Evolutionary conservation across 2,329 filamentous ascomycete species (phyloP).

Genomic region (Fusarium sp.): DNA sequence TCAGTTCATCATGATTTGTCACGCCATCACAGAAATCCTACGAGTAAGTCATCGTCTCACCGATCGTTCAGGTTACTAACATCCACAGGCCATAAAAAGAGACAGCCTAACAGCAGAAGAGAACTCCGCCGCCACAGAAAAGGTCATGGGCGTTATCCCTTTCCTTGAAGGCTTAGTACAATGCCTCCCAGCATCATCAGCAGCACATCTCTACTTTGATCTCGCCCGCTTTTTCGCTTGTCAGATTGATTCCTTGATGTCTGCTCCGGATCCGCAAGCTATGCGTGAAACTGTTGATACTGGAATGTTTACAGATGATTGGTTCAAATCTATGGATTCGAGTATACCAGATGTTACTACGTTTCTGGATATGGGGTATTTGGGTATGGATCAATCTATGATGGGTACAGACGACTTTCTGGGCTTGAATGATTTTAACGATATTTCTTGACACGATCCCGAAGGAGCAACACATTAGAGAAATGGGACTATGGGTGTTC

Average conservation of each 20-base stretch:
- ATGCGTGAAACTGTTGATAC: constrained; percentile 16
- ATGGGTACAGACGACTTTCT: constrained; percentile 1
- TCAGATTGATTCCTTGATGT: constrained; percentile 15
- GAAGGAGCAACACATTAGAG: too few species aligned
- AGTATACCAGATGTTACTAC: constrained; percentile 10
- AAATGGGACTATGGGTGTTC: too few species aligned
- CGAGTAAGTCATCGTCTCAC: neutral
- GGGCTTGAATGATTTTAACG: neutral
- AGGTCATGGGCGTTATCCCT: constrained; percentile 8
- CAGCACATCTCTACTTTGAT: constrained; percentile 18
- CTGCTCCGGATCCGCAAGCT: constrained; percentile 1
- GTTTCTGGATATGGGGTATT: constrained; percentile 19
- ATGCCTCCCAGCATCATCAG: constrained; percentile 5
- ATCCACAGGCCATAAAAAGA: constrained; percentile 13
- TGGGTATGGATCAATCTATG: constrained; percentile 21
- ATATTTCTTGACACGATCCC: neutral
- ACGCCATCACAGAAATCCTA: constrained; percentile 6
- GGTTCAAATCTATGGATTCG: constrained; percentile 24
- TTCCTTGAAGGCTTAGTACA: constrained; percentile 21
- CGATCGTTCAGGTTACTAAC: rapidly evolving
- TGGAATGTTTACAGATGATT: constrained; percentile 24
- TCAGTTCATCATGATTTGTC: constrained; percentile 24
- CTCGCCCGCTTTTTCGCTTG: constrained; percentile 31
- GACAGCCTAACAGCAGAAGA: neutral
- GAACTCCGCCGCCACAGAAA: constrained; percentile 5